Evolutionary conservation across 805 yeast genomes (phyloP), one percentile per base, ranked within the genome.

Genomic region (Lipomyces yamadae): DNA sequence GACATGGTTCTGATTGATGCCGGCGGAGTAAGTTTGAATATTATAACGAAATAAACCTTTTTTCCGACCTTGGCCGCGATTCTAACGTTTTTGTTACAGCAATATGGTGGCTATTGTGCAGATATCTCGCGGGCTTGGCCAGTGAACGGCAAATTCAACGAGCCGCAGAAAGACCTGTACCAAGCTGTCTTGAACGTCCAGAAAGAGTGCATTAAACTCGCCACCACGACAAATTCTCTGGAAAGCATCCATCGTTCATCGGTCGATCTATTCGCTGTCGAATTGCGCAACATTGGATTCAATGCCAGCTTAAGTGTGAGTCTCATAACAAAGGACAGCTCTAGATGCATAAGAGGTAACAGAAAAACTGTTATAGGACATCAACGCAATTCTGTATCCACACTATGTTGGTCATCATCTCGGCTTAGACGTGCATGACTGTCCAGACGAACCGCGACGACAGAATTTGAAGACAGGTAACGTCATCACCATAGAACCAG

Each of bases 51-150:
- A 53, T 15, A 24, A 24, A 24, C 24, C 24, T n/a, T 8, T 8
- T 18, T 10, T 5, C 18, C 13, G 10, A 15, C 18, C 48, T 15
- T 18, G 24, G 24, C 1, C 24, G 24, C 48, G n/a, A 15, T 42
- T 42, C 48, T 42, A 42, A 42, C 8, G 24, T 24, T 24, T 4
- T 8, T n/a, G 7, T 24, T 35, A 6, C 4, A 42, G 59, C 84
- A 90, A 60, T 77, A 89, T 55, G 99, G 98, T 53, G 98, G 98
- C 0, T 95, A 95, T 77, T 88, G 97, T 75, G 88, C 98, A 0
- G 99, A 95, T 78, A 95, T 95, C 57, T 93, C 98, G 1, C 84
- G 99, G 70, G 89, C 98, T 0, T 95, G 98, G 98, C 99, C 99
- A 4, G 88, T 87, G 58, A 84, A 84, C 50, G 91, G 96, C 1